phyloP scores from a whole-genome alignment of 2,329 filamentous ascomycete species.

The Aotearoamyces nothofagi region DNA sequence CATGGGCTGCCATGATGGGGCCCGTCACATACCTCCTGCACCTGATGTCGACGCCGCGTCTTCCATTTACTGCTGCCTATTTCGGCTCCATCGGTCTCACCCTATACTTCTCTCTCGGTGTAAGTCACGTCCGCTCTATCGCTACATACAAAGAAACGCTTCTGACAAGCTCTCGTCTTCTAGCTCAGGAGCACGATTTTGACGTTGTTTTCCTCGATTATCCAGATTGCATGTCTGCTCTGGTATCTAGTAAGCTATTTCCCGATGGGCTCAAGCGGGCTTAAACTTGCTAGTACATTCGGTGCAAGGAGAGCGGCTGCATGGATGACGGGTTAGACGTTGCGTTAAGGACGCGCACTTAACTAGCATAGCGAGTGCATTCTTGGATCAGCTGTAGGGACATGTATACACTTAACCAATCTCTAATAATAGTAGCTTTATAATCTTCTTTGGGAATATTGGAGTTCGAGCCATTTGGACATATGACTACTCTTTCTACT shows the following conservation, averaged over 20 bases:
- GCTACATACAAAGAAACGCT: no score
- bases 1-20: conserved; percentile 91
- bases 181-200: conserved; percentile 75
- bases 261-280: conserved; percentile 82
- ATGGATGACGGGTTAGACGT: conserved; percentile 63
- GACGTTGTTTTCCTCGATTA: conserved; percentile 68
- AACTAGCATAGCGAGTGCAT: no score
- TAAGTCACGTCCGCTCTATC: conserved; percentile 34
- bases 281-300: conserved; percentile 76
- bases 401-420: no score
- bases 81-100: conserved; percentile 87
- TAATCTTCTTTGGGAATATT: neutral
- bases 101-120: conserved; percentile 81
- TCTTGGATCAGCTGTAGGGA: no score
- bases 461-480: no score
- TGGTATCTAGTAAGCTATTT: conserved; percentile 99
- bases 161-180: conserved; percentile 5
- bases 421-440: no score
- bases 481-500: no score
- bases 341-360: no score
- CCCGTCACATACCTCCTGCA: conserved; percentile 71
- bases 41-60: conserved; percentile 65
- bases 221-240: conserved; percentile 68
- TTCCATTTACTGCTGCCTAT: conserved; percentile 89
- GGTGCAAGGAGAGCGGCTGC: conserved; percentile 71